phyloP scores from a whole-genome alignment of 768 basidiomycete species.

The Asterophora parasitica region DNA sequence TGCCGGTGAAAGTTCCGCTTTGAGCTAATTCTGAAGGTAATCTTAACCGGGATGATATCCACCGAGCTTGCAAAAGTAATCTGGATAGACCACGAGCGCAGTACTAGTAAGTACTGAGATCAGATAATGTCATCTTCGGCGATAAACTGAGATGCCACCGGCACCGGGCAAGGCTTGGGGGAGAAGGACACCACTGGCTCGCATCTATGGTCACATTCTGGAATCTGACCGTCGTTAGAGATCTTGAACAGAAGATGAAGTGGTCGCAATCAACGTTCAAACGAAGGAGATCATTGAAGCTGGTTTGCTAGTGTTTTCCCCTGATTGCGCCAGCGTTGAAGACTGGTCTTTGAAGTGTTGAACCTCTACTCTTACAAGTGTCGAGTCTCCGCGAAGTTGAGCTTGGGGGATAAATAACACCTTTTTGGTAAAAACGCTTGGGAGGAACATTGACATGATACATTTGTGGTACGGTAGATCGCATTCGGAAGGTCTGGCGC shows the following conservation, averaged over 20 bases:
- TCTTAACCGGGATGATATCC: background rate
- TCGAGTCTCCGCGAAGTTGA: too few relatives aligned
- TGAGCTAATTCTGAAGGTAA: background rate
- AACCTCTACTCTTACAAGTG: too few relatives aligned
- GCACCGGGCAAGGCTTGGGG: background rate
- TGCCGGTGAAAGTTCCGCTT: too few relatives aligned
- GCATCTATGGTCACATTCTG: background rate
- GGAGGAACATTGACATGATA: too few relatives aligned
- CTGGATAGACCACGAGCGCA: background rate
- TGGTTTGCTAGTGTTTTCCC: conserved; percentile 10
- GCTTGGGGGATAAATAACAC: too few relatives aligned
- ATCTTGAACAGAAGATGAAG: background rate
- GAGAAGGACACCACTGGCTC: background rate
- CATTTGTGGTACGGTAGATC: too few relatives aligned
- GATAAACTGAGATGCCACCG: background rate
- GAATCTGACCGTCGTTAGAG: background rate
- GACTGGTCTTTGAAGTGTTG: too few relatives aligned
- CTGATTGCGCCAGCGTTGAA: too few relatives aligned
- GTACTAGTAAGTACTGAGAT: too few relatives aligned
- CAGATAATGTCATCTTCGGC: too few relatives aligned
- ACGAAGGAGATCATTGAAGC: background rate
- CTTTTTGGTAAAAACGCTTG: too few relatives aligned
- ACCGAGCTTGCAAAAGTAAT: background rate
- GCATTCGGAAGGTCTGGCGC: too few relatives aligned
- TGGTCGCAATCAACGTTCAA: background rate